Base-by-base conservation (phyloP, 108 stramenopile species). In the Skeletonema tropicum region DNA sequence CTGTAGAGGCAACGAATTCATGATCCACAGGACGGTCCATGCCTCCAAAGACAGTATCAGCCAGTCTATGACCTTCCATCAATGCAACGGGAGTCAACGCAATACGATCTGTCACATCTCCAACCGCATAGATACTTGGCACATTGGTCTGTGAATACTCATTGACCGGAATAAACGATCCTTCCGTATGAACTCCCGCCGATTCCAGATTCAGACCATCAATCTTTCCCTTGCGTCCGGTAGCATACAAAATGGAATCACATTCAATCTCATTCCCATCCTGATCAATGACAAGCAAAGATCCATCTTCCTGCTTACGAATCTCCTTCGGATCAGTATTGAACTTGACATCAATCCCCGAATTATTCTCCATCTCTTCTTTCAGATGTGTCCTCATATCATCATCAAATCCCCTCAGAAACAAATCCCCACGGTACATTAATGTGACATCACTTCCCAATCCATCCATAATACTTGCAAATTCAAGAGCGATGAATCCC, bases 401-500 rank as follows among this genome's bases (percentile, higher is more conserved):
- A n/a, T 52, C 13, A 81, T 97, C 97, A 74, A 97, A 95, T 31
- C 92, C 87, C 23, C 87, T 74, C 48, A 88, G 64, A 49, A 91
- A 84, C 31, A 83, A 36, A 29, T 90, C 89, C 21, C 83, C 68
- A 6, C 97, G 89, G 65, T 92, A 85, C 77, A 97, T 89, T 23
- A 97, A 81, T 21, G 90, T 87, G 9, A 95, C 89, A 49, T 97
- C 88, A 31, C 88, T 87, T 0, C 94, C 96, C 46, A 97, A 73
- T 21, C 90, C 94, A 45, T 89, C 83, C 89, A 97, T 90, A 57
- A 97, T 94, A 52, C 68, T 72, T 15, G 96, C 96, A 63, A 97
- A 90, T 84, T 97, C 97, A 12, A 92, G 85, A 6, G 94, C 97
- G 69, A 97, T 97, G 78, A 93, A 97, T 2, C 97, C 97, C 11